Evolutionary conservation across 1,284 basidiomycete species (phyloP), one percentile per base, ranked within the genome.

Genomic region (Leccinum proliferum): DNA sequence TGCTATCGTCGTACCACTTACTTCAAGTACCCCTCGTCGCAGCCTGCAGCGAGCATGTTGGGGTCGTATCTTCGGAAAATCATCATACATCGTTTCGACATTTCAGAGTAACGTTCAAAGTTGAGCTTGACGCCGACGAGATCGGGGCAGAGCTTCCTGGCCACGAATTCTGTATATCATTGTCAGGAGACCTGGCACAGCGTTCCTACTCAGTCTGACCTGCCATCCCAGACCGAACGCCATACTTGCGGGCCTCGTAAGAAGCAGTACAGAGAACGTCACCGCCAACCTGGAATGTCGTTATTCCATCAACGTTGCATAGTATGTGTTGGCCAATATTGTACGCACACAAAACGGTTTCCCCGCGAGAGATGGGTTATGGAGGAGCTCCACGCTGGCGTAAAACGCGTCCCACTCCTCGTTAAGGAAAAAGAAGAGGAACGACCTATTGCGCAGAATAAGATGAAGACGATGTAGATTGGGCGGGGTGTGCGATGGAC

Each of bases 1-100:
- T 39, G 43, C 34, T 15, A 55, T 61, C 10, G 15, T 8, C 9
- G 35, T 10, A 35, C n/a, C 43, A 72, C 85, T 69, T 66, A 94
- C 92, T 94, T 96, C 59, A 92, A 79, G 75, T 94, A 95, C 1
- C 89, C 93, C 74, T 96, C 94, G 72, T 98, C 95, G 62, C 92
- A 87, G 12, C 93, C 90, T 3, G 91, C 92, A 66, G 87, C 83
- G 60, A 78, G 80, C 81, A 97, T 87, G 64, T 86, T 87, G 5
- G 89, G 85, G 73, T 97, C 94, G 70, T 94, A 97, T 68, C 86
- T 81, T 55, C 78, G 77, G 68, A 92, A 87, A 21, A 94, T 83
- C 10, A 69, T 73, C 86, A 92, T 90, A 35, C 91, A 82, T 65
- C 79, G 78, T 41, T 76, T 68, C 6, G 93, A 95, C 76, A 90